Conservation (phyloP, 1,284 basidiomycete genomes). For the Moesziomyces globuligerus region DNA sequence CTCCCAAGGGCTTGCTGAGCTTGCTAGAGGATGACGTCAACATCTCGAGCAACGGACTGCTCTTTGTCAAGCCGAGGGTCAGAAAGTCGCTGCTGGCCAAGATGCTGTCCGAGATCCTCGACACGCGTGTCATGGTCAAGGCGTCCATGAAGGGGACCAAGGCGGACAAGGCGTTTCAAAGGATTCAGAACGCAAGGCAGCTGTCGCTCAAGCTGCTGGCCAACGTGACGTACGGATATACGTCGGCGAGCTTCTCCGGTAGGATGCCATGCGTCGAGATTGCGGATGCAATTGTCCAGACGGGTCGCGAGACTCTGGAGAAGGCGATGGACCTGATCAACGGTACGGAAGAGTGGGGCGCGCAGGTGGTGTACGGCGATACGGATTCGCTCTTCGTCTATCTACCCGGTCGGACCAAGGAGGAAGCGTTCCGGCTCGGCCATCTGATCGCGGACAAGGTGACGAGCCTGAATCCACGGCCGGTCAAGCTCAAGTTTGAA, state of each 20-base stretch:
- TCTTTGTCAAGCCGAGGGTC: constrained; percentile 87
- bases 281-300: constrained; percentile 97
- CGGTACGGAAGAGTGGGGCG: constrained; percentile 76
- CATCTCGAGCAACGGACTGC: constrained; percentile 81
- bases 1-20: constrained; percentile 74
- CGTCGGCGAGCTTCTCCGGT: constrained; percentile 89
- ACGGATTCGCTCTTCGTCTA: constrained; percentile 95
- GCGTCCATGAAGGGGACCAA: constrained; percentile 86
- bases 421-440: constrained; percentile 91
- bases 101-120: constrained; percentile 91
- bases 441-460: constrained; percentile 89
- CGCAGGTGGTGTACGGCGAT: constrained; percentile 95
- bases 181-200: constrained; percentile 62
- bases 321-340: constrained; percentile 90
- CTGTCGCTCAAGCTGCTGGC: constrained; percentile 64
- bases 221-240: constrained; percentile 81
- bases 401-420: constrained; percentile 85
- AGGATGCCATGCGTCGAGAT: constrained; percentile 98
- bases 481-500: constrained; percentile 95
- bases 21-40: constrained; percentile 33
- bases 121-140: constrained; percentile 98
- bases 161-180: constrained; percentile 73
- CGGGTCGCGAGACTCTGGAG: constrained; percentile 91
- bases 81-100: constrained; percentile 85
- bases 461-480: constrained; percentile 85